Conservation (phyloP, 2,329 filamentous ascomycete species). For the Beauveria sp. region DNA sequence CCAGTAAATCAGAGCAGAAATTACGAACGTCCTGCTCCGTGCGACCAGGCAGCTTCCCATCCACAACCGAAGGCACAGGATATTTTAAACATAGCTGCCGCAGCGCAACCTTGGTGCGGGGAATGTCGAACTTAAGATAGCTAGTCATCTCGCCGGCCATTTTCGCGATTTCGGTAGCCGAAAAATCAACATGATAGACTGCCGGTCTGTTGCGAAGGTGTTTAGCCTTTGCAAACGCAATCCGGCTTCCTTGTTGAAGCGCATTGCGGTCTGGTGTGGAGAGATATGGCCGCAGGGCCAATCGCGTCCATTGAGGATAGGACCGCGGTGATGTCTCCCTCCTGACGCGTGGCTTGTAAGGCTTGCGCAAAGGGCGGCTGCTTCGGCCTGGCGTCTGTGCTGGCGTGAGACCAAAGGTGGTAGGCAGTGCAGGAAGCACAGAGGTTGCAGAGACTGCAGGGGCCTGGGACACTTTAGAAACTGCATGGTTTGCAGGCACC, state of each 20-base stretch:
- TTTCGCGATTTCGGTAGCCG: conserved; percentile 26
- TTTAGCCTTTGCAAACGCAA: not conserved
- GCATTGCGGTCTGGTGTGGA: not conserved
- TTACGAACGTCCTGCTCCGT: conserved; percentile 22
- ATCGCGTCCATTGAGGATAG: not conserved
- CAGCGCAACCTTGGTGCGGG: conserved; percentile 14
- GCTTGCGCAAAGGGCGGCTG: not conserved
- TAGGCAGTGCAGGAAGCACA: not conserved
- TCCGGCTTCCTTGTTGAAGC: not conserved
- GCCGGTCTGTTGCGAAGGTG: not conserved
- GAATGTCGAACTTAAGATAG: conserved; percentile 11
- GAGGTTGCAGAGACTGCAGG: not conserved
- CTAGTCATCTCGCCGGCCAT: conserved; percentile 19
- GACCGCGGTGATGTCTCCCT: not conserved
- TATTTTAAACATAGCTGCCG: conserved; percentile 14
- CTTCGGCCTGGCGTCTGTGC: not conserved
- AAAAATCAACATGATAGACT: conserved; percentile 41
- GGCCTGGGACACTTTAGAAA: not conserved
- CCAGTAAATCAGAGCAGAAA: conserved; percentile 25
- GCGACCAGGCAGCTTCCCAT: conserved; percentile 18
- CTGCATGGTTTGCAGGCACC: not conserved
- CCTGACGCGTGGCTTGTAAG: not conserved
- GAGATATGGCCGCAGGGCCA: not conserved
- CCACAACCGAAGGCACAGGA: conserved; percentile 19
- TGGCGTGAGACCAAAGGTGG: not conserved